Conservation (phyloP, 371 early-diverging fungal species). For the Nematocida homosporus region DNA sequence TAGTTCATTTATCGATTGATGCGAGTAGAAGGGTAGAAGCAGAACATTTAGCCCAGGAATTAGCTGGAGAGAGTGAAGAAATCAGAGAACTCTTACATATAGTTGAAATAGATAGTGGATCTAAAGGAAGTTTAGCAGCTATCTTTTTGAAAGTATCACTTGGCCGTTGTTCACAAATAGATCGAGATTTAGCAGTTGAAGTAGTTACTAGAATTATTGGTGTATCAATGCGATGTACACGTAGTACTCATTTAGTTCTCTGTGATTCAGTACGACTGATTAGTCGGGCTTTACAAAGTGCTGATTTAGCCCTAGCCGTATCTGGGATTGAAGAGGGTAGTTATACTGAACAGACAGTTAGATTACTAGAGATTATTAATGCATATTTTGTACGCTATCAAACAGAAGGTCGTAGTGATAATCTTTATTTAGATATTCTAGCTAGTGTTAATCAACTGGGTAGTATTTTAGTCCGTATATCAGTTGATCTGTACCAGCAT, state of each 20-base stretch:
- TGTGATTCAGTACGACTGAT: constrained; percentile 2
- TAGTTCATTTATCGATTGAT: constrained; percentile 5
- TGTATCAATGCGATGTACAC: background rate
- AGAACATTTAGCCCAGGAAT: background rate
- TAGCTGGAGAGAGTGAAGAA: constrained; percentile 5
- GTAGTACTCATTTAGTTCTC: background rate
- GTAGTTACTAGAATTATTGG: background rate
- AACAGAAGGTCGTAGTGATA: background rate
- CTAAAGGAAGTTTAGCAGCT: background rate
- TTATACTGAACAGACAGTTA: background rate
- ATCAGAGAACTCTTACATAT: background rate
- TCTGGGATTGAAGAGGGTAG: background rate
- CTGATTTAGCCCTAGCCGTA: background rate
- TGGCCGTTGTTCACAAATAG: background rate
- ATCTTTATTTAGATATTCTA: constrained; percentile 29
- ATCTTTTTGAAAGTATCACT: constrained; percentile 11
- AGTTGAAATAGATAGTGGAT: background rate
- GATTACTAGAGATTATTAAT: background rate
- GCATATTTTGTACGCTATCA: background rate
- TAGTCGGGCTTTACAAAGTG: background rate
- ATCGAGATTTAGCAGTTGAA: background rate
- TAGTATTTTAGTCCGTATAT: background rate
- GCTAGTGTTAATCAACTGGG: background rate
- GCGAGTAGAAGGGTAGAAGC: constrained; percentile 5
- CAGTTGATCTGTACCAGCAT: background rate